Base-by-base conservation (phyloP, 345 rosid species). In the Camelina sativa region DNA sequence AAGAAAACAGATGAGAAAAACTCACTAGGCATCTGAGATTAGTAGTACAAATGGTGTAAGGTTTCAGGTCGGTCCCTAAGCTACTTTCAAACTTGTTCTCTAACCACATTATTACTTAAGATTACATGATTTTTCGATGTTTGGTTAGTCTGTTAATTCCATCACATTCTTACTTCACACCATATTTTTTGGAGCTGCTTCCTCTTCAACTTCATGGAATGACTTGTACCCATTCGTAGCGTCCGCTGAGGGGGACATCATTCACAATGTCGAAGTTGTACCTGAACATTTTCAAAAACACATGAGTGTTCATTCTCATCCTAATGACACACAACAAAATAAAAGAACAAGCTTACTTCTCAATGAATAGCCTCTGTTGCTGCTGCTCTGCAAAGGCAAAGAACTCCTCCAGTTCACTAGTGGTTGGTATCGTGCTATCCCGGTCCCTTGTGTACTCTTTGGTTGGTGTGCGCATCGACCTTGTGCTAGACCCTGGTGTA, bases 201-300 rank as follows among this genome's bases (percentile, higher is more conserved):
- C 70, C 32, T 65, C 19, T 52, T 1, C 9, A 41, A 52, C 43
- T 56, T 84, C 77, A 86, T 28, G 88, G 94, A 63, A 16, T 32
- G 57, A 85, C 72, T 84, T 82, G 89, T 57, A 79, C 88, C 98
- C 98, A 90, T 30, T 87, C 91, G n/a, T 82, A 89, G 7, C 87
- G 89, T 51, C 97, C 98, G 0, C 82, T 78, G 46, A 90, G 90
- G 9, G 98, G 97, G 57, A 77, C 3, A 52, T 89, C 98, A 44
- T 82, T 93, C 80, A 75, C 82, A 28, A 87, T 65, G 77, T 93
- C 98, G 65, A 88, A 93, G 90, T 93, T 88, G 82, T 87, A 90
- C 87, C 96, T 90, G 85, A 65, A 78, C 9, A 54, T 43, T 25
- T 22, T 17, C 7, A 41, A 60, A 41, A 51, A 53, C 38, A 40